Percentiles rank a stretch among this genome's conserved stretches.
Conservation (phyloP, 2,329 filamentous ascomycete genomes). For the Lecanosticta acicola region DNA sequence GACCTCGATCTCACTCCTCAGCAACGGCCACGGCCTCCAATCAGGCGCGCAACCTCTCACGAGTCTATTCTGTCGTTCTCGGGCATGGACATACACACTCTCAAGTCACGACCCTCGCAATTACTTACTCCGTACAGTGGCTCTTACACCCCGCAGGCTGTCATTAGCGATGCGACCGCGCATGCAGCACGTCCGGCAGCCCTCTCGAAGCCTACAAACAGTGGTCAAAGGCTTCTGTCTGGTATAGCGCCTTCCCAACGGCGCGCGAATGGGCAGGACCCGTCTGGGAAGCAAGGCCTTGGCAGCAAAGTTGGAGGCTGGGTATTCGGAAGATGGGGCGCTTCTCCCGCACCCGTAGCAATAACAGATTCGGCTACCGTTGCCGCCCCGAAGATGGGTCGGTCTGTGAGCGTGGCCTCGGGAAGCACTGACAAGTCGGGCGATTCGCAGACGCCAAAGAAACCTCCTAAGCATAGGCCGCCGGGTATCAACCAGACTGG, state of each 20-base stretch:
- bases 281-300: conserved; percentile 30
- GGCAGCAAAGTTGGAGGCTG: conserved; percentile 58
- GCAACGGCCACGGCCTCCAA: conserved; percentile 33
- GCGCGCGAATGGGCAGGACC: conserved; percentile 5
- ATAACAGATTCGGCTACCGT: conserved; percentile 9
- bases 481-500: conserved; percentile 75
- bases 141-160: conserved; percentile 44
- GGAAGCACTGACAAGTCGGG: conserved; percentile 18
- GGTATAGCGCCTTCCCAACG: conserved; percentile 27
- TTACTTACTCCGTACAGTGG: conserved; percentile 55
- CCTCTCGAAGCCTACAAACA: conserved; percentile 37
- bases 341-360: conserved; percentile 40
- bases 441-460: conserved; percentile 33
- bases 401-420: conserved; percentile 14
- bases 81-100: conserved; percentile 76
- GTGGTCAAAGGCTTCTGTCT: conserved; percentile 27
- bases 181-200: conserved; percentile 31
- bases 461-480: conserved; percentile 44
- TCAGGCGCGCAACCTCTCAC: conserved; percentile 69
- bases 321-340: conserved; percentile 60
- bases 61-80: conserved; percentile 84
- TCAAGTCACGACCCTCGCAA: conserved; percentile 70
- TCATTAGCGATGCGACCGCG: conserved; percentile 34
- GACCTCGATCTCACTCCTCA: conserved; percentile 23
- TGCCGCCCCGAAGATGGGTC: conserved; percentile 10